phyloP scores from a whole-genome alignment of 768 basidiomycete genomes.

The Symmetrospora coprosmae region DNA sequence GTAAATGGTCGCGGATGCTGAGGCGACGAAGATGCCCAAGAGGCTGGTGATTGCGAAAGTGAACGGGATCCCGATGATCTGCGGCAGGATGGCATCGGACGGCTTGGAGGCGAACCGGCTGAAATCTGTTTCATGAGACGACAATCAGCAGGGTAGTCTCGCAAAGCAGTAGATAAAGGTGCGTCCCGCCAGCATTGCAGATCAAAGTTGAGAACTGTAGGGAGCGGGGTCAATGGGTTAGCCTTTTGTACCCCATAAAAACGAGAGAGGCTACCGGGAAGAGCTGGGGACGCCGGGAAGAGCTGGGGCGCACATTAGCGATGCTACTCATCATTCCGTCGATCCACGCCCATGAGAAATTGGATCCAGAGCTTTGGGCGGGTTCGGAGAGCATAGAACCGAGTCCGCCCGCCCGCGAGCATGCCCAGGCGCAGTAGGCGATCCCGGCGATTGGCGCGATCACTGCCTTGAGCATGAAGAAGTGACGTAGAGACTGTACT shows the following conservation, averaged over 20 bases:
- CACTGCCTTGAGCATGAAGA: conserved; percentile 65
- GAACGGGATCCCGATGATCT: conserved; percentile 57
- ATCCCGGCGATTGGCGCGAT: conserved; percentile 50
- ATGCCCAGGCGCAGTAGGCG: conserved; percentile 49
- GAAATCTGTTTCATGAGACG: conserved; percentile 37
- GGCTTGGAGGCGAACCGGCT: conserved; percentile 47
- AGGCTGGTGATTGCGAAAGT: conserved; percentile 62
- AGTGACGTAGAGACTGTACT: conserved; percentile 63
- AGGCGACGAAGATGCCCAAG: conserved; percentile 60
- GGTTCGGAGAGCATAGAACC: conserved; percentile 60
- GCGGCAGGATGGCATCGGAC: conserved; percentile 46
- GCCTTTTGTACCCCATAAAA: background rate
- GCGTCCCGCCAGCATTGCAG: background rate
- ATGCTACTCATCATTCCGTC: conserved; percentile 60
- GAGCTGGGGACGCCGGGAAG: too few relatives aligned
- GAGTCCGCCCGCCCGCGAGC: conserved; percentile 60
- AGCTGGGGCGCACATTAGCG: too few relatives aligned
- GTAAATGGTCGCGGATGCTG: conserved; percentile 59
- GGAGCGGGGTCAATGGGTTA: conserved; percentile 35
- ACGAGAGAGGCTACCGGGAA: conserved; percentile 45
- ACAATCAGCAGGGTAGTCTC: background rate
- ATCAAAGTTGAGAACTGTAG: conserved; percentile 51
- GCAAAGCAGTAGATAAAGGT: too few relatives aligned
- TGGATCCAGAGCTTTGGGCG: conserved; percentile 50
- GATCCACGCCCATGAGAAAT: conserved; percentile 63